Evolutionary conservation across 306 rosid species (phyloP), one percentile per base, ranked within the genome.

Genomic region (Leucaena leucocephala): DNA sequence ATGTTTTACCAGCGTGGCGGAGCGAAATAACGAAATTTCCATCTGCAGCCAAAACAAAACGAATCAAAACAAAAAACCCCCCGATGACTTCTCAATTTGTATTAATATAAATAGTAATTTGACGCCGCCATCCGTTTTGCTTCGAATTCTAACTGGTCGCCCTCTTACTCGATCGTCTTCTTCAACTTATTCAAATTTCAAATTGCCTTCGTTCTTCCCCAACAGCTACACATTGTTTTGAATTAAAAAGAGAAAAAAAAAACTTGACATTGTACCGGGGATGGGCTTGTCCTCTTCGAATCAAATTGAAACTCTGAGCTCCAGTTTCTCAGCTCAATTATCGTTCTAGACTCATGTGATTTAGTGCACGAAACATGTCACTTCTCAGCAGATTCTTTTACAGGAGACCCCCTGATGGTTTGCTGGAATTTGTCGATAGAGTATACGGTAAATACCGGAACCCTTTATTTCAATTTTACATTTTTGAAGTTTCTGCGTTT

Each of bases 401-500:
- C 95, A 91, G 87, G 78, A 88, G 98, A 27, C 98, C 97, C 57
- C 98, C 98, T 12, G 97, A 94, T 86, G 98, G 97, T 19, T 88
- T 94, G 74, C 97, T 94, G 57, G 98, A 94, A 85, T 92, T 94
- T 78, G 76, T 91, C 63, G 97, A 91, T 38, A 82, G 97, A 86
- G 95, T 94, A 21, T 94, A 94, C 72, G 94, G 98, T 94, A 87
- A 82, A 19, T 43, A 45, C 66, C 74, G 16, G 22, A 17, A 43
- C 39, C 63, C 74, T 73, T 46, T 69, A 16, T 63, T 13, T 55
- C 16, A 55, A 27, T 12, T 27, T 17, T 34, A 2, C 4, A 6
- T 33, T 33, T 33, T n/a, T 21, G 4, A 76, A 36, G 21, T 77
- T 55, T 71, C 68, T 19, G n/a, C 71, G n/a, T 61, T 76, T 57